These are phyloP conservation scores for Pyrenochaeta sp. DNA, from an alignment of 2,329 filamentous ascomycete species.

Conservation along the genomic window DNA sequence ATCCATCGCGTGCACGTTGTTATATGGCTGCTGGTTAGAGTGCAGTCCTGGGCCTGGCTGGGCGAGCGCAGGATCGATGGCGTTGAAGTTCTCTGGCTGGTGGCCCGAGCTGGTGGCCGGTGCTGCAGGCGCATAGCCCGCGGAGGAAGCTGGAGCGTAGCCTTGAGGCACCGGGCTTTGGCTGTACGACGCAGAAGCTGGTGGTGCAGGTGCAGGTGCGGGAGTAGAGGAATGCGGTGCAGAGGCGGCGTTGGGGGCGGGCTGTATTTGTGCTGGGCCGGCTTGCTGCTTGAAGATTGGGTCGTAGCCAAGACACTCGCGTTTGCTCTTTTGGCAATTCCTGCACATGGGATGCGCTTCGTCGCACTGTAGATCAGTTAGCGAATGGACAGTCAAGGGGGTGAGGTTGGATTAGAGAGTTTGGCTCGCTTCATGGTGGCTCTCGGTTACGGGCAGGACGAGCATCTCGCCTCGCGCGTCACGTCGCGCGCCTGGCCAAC, in stretches of 20 bases:
- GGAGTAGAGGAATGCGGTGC: conserved; percentile 42
- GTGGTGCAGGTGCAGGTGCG: conserved; percentile 41
- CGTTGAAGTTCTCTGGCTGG: conserved; percentile 61
- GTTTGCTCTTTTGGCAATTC: conserved; percentile 88
- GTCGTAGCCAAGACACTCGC: conserved; percentile 85
- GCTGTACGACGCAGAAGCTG: conserved; percentile 43
- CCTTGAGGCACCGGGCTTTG: conserved; percentile 51
- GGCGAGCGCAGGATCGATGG: conserved; percentile 72
- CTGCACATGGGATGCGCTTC: conserved; percentile 92
- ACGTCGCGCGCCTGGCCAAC: conserved; percentile 34
- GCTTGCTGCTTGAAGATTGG: conserved; percentile 81
- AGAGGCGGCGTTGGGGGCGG: conserved; percentile 63
- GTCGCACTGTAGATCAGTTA: conserved; percentile 74
- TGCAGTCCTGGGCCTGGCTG: conserved; percentile 45
- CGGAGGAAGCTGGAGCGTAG: conserved; percentile 55
- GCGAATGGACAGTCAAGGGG: conserved; percentile 21
- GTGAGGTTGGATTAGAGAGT: conserved; percentile 42
- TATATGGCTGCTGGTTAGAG: conserved; percentile 37
- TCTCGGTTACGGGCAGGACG: conserved; percentile 37
- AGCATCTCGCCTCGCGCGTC: conserved; percentile 28
- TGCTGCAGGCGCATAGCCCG: conserved; percentile 45
- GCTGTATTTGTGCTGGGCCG: conserved; percentile 75
- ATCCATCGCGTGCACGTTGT: conserved; percentile 42
- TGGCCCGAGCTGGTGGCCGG: conserved; percentile 44
- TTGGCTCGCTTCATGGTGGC: conserved; percentile 29